phyloP scores from a whole-genome alignment of 495 filamentous ascomycete genomes.

The Penicillium roqueforti region DNA sequence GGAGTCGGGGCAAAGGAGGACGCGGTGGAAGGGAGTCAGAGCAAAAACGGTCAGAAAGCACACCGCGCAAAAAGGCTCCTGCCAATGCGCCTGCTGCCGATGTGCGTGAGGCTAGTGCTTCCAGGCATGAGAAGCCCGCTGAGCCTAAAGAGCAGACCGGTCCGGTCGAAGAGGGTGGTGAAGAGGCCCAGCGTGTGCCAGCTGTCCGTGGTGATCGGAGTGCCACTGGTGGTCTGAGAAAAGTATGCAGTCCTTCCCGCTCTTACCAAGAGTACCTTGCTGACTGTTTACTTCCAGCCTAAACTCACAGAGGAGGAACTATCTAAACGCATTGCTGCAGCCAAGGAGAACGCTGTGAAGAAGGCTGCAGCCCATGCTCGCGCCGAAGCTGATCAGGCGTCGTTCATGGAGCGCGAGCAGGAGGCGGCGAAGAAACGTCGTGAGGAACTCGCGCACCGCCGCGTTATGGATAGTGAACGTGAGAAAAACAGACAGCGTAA shows the following conservation, averaged over 20 bases:
- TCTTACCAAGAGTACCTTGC: not conserved
- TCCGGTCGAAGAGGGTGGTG: constrained; percentile 15
- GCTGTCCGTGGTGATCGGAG: constrained; percentile 66
- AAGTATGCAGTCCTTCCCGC: constrained; percentile 28
- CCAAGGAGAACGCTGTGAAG: constrained; percentile 54
- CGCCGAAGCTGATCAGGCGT: constrained; percentile 64
- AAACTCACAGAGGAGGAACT: constrained; percentile 70
- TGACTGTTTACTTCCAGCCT: constrained; percentile 32
- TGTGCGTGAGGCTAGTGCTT: constrained; percentile 14
- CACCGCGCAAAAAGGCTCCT: constrained; percentile 19
- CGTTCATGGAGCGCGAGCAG: constrained; percentile 62
- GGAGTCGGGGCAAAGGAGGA: constrained; percentile 34
- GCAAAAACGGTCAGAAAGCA: constrained; percentile 24
- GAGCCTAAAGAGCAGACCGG: constrained; percentile 25
- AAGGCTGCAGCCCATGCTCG: constrained; percentile 58
- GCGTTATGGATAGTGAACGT: constrained; percentile 63
- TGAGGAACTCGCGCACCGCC: constrained; percentile 52
- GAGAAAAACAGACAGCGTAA: constrained; percentile 70
- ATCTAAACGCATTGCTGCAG: constrained; percentile 53
- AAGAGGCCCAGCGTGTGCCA: constrained; percentile 34
- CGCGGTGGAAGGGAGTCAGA: constrained; percentile 30
- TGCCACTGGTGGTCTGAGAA: constrained; percentile 60
- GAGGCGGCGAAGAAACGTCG: constrained; percentile 50
- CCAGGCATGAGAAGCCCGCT: constrained; percentile 14
- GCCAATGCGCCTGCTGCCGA: constrained; percentile 18